Base-by-base conservation (phyloP, 129 eudicot species). In the Lactuca saligna region DNA sequence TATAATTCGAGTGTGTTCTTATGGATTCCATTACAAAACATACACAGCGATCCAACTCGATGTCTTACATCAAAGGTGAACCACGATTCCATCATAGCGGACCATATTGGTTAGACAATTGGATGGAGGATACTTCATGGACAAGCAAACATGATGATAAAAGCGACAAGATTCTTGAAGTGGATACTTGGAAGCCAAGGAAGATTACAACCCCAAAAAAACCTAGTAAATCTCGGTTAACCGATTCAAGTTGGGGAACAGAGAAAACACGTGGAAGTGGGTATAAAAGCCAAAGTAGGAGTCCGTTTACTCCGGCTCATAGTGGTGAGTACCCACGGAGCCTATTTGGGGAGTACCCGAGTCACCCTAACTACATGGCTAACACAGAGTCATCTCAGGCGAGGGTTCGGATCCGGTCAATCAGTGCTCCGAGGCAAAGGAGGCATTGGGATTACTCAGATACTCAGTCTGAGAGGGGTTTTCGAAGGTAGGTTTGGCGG, bases 361-460 rank as follows among this genome's bases (percentile, higher is more conserved):
- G 84, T 57, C 80, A 83, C 77, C 96, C 97, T 2, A 88, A 66
- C 80, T 91, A 91, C 79, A 91, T 91, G 98, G 82, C 94, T 14
- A 83, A 82, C 78, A 91, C 96, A 2, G 83, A 86, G 44, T 88
- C 97, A 33, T 84, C 83, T 54, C 82, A 77, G 63, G 97, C 97
- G 8, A 88, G 85, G 77, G 68, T 80, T 8, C 79, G 85, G 77
- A 65, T 80, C 8, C 79, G 97, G 84, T 91, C 96, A 49, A 80
- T 78, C 11, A 91, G 96, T 25, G 96, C 96, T 15, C 93, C 97
- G 3, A 86, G 82, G 84, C 94, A 88, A 74, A 82, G 94, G 46
- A 84, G 78, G 64, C 35, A 64, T 34, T 83, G 80, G 86, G 86
- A 80, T 41, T 69, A 55, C 35, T 64, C 73, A 6, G 95, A 86